Evolutionary conservation across 345 rosid genomes (phyloP), one percentile per base, ranked within the genome.

Genomic region (Pistacia vera): DNA sequence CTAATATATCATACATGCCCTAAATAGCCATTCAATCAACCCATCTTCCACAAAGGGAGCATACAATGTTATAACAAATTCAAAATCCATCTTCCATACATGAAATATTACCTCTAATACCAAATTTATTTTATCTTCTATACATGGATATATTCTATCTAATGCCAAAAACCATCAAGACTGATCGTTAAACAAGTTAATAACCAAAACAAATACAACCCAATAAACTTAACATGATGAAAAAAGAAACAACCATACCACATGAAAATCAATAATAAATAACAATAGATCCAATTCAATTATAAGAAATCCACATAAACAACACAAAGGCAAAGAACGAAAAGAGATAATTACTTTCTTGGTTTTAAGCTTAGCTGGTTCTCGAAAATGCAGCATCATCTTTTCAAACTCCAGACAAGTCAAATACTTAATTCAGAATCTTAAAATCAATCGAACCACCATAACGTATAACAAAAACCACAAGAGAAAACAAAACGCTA

Each of bases 381-480:
- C 86, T 17, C 70, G 25, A 28, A 75, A 90, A 52, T 73, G 86
- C 75, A 90, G 84, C 88, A 87, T 86, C 91, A 83, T 86, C 87
- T 68, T 86, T 63, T 6, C 66, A 12, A 35, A n/a, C 62, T 1
- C 41, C 25, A 30, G 41, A 13, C 12, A 33, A 46, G 2, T 22
- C 22, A 17, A 63, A 35, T 35, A 63, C 38, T 33, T 3, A 12
- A 11, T n/a, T 49, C 76, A 54, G 14, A 49, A 64, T 68, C 59
- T 68, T 68, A 30, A 7, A 18, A 68, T 68, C 58, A 14, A 51
- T 28, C 9, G 46, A 41, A 8, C 8, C 8, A 22, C 7, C 20
- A 13, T 14, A 25, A 48, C 46, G 12, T 48, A 35, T 11, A 11
- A 9, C 67, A 11, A 63, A 14, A 63, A 63, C 46, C 35, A 3